Base-by-base conservation (phyloP, 768 basidiomycete species). In the Chalciporus pseudorubinellus region DNA sequence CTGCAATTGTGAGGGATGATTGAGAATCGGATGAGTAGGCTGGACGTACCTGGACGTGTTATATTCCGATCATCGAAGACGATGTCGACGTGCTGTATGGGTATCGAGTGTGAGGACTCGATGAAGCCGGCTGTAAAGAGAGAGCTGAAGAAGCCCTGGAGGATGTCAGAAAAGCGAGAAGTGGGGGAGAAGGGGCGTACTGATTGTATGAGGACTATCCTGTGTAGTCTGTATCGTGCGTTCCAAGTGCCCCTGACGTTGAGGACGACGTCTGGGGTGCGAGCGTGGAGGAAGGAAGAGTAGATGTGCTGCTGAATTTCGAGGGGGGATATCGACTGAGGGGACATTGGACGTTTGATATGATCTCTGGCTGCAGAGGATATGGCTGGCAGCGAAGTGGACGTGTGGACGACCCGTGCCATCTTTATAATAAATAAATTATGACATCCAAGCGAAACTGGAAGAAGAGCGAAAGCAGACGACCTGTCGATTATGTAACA, bases 11-110 rank as follows among this genome's bases (percentile, higher is more conserved):
- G 29, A 31, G 29, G 4, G 13, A 31, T 11, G 29, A 31, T 31
- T 31, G 4, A 11, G 29, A 31, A 31, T 49, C 42, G 61, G 12
- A 61, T 44, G 51, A 16, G 44, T 44, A 28, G 45, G 50, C 42
- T 45, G 56, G 12, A 26, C 83, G 59, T 38, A 90, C 89, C 89
- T 66, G 90, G 81, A 58, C 92, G 78, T 8, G 92, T 92, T 64
- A 95, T 95, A 63, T 95, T 95, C 14, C 74, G 79, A 64, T 95
- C 93, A 62, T 92, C 85, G 56, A 94, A 87, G 40, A 76, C 74
- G 39, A 95, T 73, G 56, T 83, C 75, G 44, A 95, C 79, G 53
- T 84, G 78, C 46, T 85, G 81, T 50, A 57, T 53, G 47, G 53
- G 55, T 47, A 49, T 53, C 54, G 42, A 59, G 56, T 19, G 58